Evolutionary conservation across 2,329 filamentous ascomycete genomes (phyloP).

Genomic region (Alternaria infectoria): DNA sequence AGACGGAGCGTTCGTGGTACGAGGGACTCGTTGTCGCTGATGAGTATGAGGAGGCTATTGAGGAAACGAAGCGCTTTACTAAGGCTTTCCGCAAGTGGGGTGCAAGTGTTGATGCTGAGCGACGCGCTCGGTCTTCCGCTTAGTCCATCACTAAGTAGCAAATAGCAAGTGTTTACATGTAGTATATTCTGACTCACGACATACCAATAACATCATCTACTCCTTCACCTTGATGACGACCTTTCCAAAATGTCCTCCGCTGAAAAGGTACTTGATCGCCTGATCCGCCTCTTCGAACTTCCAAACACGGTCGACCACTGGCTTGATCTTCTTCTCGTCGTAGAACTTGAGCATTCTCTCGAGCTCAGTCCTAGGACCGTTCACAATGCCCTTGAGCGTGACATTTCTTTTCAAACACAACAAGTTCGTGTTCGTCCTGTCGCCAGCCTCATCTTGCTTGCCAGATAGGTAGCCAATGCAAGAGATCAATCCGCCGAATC

Average conservation of each 20-base stretch:
- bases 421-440: constrained; percentile 66
- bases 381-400: constrained; percentile 65
- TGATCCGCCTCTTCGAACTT: constrained; percentile 43
- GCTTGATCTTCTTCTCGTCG: constrained; percentile 49
- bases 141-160: too few species aligned
- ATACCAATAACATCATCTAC: not conserved
- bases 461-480: constrained; percentile 54
- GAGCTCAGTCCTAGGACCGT: constrained; percentile 65
- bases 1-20: not conserved
- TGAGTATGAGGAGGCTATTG: not conserved
- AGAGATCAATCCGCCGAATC: constrained; percentile 51
- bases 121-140: not conserved
- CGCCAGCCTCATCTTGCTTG: constrained; percentile 62
- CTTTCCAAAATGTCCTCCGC: constrained; percentile 50
- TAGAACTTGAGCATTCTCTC: constrained; percentile 54
- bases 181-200: rapidly evolving
- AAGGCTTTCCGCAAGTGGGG: not conserved
- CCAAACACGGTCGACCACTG: constrained; percentile 51
- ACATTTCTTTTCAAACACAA: constrained; percentile 59
- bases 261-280: constrained; percentile 38
- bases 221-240: constrained; percentile 44
- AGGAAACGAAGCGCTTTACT: not conserved
- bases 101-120: not conserved
- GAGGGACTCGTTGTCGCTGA: not conserved
- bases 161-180: too few species aligned